Percentiles rank a stretch among this genome's conserved stretches.
Evolutionary conservation across 129 eudicot genomes (phyloP).

Genomic region (Ambrosia artemisiifolia): DNA sequence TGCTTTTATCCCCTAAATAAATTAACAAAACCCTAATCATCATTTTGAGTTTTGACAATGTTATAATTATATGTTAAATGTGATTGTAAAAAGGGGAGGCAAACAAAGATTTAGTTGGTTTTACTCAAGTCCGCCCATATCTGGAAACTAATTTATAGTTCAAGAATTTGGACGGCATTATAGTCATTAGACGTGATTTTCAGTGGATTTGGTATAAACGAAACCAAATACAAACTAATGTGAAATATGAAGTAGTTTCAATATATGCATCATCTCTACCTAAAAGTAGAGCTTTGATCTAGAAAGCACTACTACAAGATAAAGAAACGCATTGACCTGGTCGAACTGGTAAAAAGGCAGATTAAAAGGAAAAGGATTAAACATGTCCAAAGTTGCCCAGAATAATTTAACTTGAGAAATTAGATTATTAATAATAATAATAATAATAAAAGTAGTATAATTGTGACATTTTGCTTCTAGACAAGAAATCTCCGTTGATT

Average conservation of each 20-base stretch:
- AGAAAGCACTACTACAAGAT: no score
- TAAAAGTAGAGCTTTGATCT: no score
- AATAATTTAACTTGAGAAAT: neutral
- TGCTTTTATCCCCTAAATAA: constrained; percentile 47
- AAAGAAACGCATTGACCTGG: no score
- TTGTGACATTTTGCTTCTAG: neutral
- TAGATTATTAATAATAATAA: neutral
- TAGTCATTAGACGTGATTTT: no score
- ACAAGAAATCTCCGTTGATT: neutral
- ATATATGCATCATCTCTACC: no score
- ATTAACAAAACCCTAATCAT: constrained; percentile 5
- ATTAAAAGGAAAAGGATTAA: neutral
- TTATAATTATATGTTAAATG: neutral
- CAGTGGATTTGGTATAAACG: no score
- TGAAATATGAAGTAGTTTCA: no score
- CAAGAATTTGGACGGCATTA: no score
- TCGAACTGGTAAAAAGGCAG: neutral
- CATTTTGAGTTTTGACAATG: neutral
- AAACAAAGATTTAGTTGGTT: neutral
- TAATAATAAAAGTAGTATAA: neutral
- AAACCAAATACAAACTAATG: no score
- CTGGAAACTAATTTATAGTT: neutral
- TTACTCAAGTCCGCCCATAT: neutral
- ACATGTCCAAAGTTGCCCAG: neutral
- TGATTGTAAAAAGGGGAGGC: neutral